Evolutionary conservation across 805 yeast species (phyloP).

Genomic region (Hanseniaspora thailandica): DNA sequence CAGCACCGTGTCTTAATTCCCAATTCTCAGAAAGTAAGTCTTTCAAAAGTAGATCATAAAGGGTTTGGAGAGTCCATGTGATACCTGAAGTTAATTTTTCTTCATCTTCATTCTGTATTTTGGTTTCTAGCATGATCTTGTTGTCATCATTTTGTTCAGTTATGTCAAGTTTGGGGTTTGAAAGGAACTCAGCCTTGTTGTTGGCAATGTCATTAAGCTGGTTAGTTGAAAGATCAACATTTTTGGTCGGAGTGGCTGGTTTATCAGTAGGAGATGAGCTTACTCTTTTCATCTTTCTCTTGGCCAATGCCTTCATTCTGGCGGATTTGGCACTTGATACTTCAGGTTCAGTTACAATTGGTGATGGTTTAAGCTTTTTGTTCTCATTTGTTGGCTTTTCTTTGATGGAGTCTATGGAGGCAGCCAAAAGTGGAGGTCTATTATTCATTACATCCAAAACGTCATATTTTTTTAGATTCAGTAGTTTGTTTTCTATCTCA

Average conservation of each 20-base stretch:
- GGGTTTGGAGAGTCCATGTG: constrained; percentile 91
- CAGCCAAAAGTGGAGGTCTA: constrained; percentile 35
- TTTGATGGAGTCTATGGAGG: constrained; percentile 20
- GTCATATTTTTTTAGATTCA: constrained; percentile 41
- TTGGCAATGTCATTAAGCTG: constrained; percentile 19
- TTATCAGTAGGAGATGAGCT: constrained; percentile 26
- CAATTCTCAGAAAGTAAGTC: constrained; percentile 77
- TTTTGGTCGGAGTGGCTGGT: constrained; percentile 21
- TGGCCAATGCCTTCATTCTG: constrained; percentile 87
- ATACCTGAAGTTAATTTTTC: constrained; percentile 52
- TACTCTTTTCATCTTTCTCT: constrained; percentile 71
- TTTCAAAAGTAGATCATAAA: constrained; percentile 65
- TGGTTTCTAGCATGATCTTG: constrained; percentile 75
- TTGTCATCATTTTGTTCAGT: constrained; percentile 64
- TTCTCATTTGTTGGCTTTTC: constrained; percentile 1
- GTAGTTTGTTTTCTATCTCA: constrained; percentile 32
- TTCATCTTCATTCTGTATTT: constrained; percentile 58
- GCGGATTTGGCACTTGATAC: constrained; percentile 35
- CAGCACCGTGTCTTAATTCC: constrained; percentile 95
- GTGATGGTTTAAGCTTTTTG: constrained; percentile 18
- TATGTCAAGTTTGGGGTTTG: constrained; percentile 41
- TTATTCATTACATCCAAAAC: constrained; percentile 38
- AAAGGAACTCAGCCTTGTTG: constrained; percentile 20
- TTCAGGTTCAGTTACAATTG: constrained; percentile 4
- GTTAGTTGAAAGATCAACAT: constrained; percentile 24